Conservation (phyloP, 371 early-diverging fungal species). For the Saksenaea oblongispora region DNA sequence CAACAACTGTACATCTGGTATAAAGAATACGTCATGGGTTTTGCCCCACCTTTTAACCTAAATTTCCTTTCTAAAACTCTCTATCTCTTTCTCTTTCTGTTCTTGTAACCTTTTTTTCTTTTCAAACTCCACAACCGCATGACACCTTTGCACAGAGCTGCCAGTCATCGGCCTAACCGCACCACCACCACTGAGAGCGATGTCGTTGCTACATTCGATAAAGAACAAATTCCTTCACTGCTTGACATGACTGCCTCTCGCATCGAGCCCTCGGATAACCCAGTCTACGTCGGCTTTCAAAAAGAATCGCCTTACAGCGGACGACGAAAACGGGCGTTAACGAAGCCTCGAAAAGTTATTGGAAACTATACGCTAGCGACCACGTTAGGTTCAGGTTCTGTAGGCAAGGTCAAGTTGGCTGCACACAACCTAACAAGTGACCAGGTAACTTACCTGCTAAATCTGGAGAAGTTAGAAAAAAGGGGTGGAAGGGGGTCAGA, state of each 20-base stretch:
- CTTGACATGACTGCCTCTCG: not conserved
- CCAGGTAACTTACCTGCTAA: not conserved
- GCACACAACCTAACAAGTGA: slow-evolving; percentile 70
- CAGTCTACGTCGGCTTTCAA: not conserved
- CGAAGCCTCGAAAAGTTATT: slow-evolving; percentile 43
- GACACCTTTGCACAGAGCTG: not conserved
- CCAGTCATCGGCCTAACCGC: not conserved
- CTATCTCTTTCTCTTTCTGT: not conserved
- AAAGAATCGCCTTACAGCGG: not conserved
- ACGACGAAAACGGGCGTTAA: not conserved
- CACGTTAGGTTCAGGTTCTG: slow-evolving; percentile 91
- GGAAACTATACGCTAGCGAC: slow-evolving; percentile 83
- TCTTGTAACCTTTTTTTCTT: not conserved
- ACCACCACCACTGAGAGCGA: not conserved
- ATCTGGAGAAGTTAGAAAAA: not conserved
- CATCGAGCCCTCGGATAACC: not conserved
- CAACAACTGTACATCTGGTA: not conserved
- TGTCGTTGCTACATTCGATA: not conserved
- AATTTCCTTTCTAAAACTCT: not conserved
- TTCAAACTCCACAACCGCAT: slow-evolving; percentile 3
- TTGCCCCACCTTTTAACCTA: slow-evolving; percentile 1
- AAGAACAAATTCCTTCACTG: not conserved
- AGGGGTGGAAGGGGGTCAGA: not conserved
- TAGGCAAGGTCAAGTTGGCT: slow-evolving; percentile 94
- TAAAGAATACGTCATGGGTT: not conserved